Percentiles rank a stretch among this genome's conserved stretches.
Evolutionary conservation across 306 rosid genomes (phyloP).

Genomic region (Ammopiptanthus mongolicus): DNA sequence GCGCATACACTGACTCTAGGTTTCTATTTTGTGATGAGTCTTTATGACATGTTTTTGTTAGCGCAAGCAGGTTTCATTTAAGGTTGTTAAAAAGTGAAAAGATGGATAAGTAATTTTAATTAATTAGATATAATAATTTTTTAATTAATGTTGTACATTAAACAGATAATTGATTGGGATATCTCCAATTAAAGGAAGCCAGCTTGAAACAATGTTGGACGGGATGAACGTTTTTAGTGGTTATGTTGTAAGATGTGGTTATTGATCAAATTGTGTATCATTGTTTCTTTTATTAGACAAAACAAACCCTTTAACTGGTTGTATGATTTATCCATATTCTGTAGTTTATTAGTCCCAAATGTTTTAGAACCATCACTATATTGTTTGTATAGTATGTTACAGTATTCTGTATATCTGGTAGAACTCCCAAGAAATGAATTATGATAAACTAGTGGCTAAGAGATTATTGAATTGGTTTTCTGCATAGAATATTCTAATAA

Average conservation of each 20-base stretch:
- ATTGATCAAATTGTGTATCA: not conserved
- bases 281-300: not conserved
- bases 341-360: not conserved
- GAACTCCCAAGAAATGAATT: not conserved
- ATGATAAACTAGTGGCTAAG: not conserved
- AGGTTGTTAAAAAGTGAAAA: not conserved
- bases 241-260: not conserved
- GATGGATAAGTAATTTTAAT: not conserved
- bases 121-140: not conserved
- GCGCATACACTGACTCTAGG: not conserved
- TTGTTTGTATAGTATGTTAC: not conserved
- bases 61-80: conserved; percentile 12
- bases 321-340: not conserved
- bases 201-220: not conserved
- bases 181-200: not conserved
- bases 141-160: not conserved
- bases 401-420: not conserved
- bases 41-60: not conserved
- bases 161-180: not conserved
- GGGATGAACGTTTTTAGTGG: not conserved
- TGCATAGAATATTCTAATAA: not conserved
- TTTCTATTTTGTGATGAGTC: conserved; percentile 7
- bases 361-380: not conserved
- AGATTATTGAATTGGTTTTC: not conserved
- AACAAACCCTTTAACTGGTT: not conserved